These are phyloP conservation scores for Aspergillus proliferans DNA, from an alignment of 2,329 filamentous ascomycete genomes.

Conservation along the genomic window DNA sequence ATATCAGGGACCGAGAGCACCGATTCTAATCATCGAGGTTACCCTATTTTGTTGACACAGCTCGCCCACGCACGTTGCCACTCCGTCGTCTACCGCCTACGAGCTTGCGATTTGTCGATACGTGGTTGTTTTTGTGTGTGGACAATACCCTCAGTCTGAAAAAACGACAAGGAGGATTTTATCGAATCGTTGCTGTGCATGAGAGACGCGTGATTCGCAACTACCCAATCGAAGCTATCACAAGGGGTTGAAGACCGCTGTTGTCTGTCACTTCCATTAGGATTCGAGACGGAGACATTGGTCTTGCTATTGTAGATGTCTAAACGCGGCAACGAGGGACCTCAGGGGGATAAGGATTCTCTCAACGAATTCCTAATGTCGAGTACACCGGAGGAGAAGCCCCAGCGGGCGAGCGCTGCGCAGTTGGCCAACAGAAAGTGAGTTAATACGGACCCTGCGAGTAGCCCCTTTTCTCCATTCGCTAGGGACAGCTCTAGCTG, in stretches of 20 bases:
- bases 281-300: background rate
- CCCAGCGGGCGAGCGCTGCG: conserved; percentile 48
- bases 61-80: background rate
- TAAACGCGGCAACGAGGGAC: conserved; percentile 33
- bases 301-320: conserved; percentile 24
- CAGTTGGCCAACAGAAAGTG: conserved; percentile 52
- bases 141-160: background rate
- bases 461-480: background rate
- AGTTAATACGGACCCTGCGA: conserved; percentile 28
- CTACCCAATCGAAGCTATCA: background rate
- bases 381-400: conserved; percentile 39
- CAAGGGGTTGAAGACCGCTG: background rate
- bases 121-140: background rate
- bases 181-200: background rate
- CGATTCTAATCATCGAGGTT: background rate
- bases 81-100: background rate
- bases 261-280: background rate
- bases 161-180: background rate
- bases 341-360: conserved; percentile 30
- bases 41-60: background rate
- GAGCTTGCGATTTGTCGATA: background rate
- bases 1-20: background rate
- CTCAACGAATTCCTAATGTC: conserved; percentile 31
- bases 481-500: too few species aligned
- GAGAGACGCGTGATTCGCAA: background rate